These are phyloP conservation scores for Dentipellis sp. DNA, from an alignment of 768 basidiomycete species.

Conservation along the genomic window DNA sequence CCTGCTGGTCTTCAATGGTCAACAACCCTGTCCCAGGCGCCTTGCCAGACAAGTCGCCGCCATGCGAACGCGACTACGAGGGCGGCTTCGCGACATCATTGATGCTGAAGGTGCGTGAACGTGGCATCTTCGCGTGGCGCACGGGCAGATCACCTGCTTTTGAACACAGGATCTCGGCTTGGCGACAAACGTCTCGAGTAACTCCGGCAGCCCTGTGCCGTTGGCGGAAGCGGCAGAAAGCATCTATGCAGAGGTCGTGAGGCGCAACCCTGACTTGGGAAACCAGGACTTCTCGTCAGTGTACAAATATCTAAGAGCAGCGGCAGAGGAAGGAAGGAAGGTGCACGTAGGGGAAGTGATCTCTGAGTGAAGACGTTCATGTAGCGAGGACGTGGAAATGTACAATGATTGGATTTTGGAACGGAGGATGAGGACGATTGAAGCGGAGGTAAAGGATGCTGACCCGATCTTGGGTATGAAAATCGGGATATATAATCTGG, in stretches of 20 bases:
- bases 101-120: slow-evolving; percentile 63
- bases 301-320: slow-evolving; percentile 48
- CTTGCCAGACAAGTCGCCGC: slow-evolving; percentile 61
- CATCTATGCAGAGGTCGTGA: slow-evolving; percentile 51
- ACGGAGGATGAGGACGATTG: no score
- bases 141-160: slow-evolving; percentile 1
- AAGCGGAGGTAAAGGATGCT: no score
- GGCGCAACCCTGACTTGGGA: slow-evolving; percentile 47
- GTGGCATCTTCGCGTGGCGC: slow-evolving; percentile 1
- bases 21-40: slow-evolving; percentile 85
- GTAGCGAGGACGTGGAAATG: neutral
- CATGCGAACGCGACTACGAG: slow-evolving; percentile 75
- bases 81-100: slow-evolving; percentile 79
- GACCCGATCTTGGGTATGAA: no score
- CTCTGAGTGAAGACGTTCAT: neutral
- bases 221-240: slow-evolving; percentile 55
- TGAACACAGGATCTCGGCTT: slow-evolving; percentile 70
- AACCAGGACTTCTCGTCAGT: slow-evolving; percentile 77
- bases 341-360: neutral
- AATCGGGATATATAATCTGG: no score
- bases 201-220: slow-evolving; percentile 43
- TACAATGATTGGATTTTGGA: no score
- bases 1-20: slow-evolving; percentile 75
- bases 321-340: slow-evolving; percentile 11
- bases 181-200: slow-evolving; percentile 53